phyloP scores from a whole-genome alignment of 1,284 basidiomycete species.

The Neonothopanus nambi region DNA sequence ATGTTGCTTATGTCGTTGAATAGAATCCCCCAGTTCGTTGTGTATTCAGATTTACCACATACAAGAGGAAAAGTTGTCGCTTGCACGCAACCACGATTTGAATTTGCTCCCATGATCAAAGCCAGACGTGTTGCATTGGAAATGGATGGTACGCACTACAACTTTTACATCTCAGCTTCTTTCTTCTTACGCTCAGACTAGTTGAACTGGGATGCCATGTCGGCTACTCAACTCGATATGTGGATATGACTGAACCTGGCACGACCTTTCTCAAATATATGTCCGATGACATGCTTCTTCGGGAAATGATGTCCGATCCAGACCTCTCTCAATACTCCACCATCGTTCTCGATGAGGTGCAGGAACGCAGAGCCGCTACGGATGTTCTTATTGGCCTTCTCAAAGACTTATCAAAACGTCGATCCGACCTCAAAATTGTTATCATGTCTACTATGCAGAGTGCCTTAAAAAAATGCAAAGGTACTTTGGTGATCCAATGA shows the following conservation, averaged over 20 bases:
- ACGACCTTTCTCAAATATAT: constrained; percentile 97
- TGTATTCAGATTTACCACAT: constrained; percentile 90
- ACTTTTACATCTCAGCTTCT: neutral
- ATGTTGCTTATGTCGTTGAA: too few species aligned
- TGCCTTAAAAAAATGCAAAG: constrained; percentile 95
- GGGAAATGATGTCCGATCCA: constrained; percentile 98
- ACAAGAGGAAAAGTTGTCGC: constrained; percentile 89
- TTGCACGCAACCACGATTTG: constrained; percentile 95
- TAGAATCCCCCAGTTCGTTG: constrained; percentile 94
- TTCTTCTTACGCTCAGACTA: constrained; percentile 31
- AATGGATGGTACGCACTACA: constrained; percentile 80
- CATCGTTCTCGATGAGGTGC: constrained; percentile 99
- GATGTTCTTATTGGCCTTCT: constrained; percentile 97
- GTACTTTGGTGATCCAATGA: constrained; percentile 81
- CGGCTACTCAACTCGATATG: constrained; percentile 98
- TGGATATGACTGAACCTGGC: constrained; percentile 93
- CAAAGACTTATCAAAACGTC: constrained; percentile 74
- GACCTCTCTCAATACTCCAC: constrained; percentile 90
- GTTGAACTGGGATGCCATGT: constrained; percentile 92
- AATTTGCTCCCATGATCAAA: constrained; percentile 97
- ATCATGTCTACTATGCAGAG: constrained; percentile 99
- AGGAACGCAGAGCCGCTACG: constrained; percentile 97
- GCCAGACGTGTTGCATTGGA: constrained; percentile 99
- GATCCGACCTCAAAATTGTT: constrained; percentile 93
- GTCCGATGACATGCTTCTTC: constrained; percentile 98